phyloP scores from a whole-genome alignment of 768 basidiomycete species.

The Pisolithus tinctorius region DNA sequence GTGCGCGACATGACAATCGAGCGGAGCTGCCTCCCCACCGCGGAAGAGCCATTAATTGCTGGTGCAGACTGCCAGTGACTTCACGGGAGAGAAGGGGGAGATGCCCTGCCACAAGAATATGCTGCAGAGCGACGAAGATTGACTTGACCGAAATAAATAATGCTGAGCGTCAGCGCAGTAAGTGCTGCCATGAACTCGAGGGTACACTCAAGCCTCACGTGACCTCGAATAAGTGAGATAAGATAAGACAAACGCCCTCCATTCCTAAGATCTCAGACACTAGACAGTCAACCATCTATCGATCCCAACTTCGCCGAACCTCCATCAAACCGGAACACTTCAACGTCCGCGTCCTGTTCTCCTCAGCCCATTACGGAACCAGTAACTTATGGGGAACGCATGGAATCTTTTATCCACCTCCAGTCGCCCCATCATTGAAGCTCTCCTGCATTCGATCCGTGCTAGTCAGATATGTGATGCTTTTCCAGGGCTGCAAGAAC shows the following conservation, averaged over 20 bases:
- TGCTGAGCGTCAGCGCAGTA: too few relatives aligned
- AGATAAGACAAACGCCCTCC: too few relatives aligned
- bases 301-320: neutral
- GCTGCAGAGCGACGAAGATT: too few relatives aligned
- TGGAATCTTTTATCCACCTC: constrained; percentile 60
- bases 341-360: constrained; percentile 44
- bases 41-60: neutral
- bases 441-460: constrained; percentile 78
- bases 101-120: too few relatives aligned
- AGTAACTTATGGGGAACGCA: neutral
- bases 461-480: constrained; percentile 68
- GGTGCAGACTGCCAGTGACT: neutral
- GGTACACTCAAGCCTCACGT: too few relatives aligned
- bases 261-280: too few relatives aligned
- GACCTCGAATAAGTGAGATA: too few relatives aligned
- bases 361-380: neutral
- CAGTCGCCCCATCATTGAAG: constrained; percentile 60
- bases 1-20: neutral
- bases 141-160: too few relatives aligned
- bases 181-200: too few relatives aligned
- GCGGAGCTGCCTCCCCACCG: neutral
- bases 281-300: neutral
- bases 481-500: constrained; percentile 58
- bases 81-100: too few relatives aligned
- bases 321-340: constrained; percentile 68